These are phyloP conservation scores for Sideroxylon spinosum DNA, from an alignment of 179 eudicot species.

Conservation along the genomic window DNA sequence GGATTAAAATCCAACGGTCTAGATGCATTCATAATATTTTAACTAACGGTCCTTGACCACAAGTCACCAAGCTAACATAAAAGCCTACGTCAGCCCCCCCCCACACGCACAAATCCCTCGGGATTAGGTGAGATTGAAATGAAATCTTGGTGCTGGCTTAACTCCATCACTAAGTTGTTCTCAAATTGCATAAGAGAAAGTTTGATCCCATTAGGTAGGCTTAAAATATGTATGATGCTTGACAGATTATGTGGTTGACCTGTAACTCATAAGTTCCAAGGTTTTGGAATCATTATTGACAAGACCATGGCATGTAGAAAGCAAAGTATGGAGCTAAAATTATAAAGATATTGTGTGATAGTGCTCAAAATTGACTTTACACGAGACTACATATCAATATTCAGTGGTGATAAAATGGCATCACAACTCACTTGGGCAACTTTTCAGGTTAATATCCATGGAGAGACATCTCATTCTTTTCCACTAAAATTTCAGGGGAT, in stretches of 20 bases:
- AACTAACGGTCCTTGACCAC: too few species aligned
- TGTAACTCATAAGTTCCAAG: neutral
- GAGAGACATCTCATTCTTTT: neutral
- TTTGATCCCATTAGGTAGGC: too few species aligned
- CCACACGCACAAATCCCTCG: too few species aligned
- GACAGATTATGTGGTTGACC: neutral
- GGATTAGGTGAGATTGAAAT: neutral
- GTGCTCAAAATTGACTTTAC: neutral
- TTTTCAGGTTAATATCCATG: neutral
- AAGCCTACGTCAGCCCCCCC: too few species aligned
- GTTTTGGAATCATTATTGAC: neutral
- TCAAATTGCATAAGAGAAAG: too few species aligned
- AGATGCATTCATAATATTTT: too few species aligned
- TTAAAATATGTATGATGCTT: too few species aligned
- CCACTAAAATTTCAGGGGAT: slow-evolving; percentile 10
- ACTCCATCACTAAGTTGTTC: neutral
- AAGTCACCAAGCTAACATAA: too few species aligned
- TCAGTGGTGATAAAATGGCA: neutral
- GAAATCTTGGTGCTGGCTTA: neutral
- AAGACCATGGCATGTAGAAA: neutral
- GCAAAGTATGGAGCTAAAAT: neutral
- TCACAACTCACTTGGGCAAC: neutral
- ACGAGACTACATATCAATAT: neutral
- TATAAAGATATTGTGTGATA: neutral
- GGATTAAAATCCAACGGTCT: too few species aligned